Conservation (phyloP, 2,329 filamentous ascomycete genomes). For the Fusarium fujikuroi region DNA sequence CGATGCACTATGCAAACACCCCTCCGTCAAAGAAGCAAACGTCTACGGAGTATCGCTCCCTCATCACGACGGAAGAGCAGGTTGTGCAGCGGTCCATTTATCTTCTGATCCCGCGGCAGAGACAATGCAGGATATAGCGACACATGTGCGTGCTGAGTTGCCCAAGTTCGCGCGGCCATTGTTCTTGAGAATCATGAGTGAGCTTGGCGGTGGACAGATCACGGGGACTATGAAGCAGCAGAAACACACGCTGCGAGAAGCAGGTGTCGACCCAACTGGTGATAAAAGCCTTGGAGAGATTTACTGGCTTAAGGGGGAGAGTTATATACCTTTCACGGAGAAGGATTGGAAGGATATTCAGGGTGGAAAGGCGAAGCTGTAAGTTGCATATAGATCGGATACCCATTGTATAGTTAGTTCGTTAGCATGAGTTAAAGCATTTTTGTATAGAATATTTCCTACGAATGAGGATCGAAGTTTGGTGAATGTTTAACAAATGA, state of each 20-base stretch:
- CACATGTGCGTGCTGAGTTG: slow-evolving; percentile 66
- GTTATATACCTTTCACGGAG: slow-evolving; percentile 74
- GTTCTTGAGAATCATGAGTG: slow-evolving; percentile 75
- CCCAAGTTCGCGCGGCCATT: slow-evolving; percentile 81
- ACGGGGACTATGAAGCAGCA: slow-evolving; percentile 93
- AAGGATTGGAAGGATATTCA: slow-evolving; percentile 76
- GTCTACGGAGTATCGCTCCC: slow-evolving; percentile 86
- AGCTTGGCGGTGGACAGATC: slow-evolving; percentile 65
- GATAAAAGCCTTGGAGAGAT: slow-evolving; percentile 61
- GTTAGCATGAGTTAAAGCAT: background rate
- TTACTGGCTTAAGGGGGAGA: slow-evolving; percentile 73
- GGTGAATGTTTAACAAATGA: background rate
- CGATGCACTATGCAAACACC: slow-evolving; percentile 75
- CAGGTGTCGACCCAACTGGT: slow-evolving; percentile 74
- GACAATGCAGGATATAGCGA: slow-evolving; percentile 68
- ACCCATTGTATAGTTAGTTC: slow-evolving; percentile 8
- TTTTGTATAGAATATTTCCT: background rate
- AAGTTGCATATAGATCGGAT: slow-evolving; percentile 13
- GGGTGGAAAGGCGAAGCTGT: slow-evolving; percentile 77
- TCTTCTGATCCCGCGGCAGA: slow-evolving; percentile 56
- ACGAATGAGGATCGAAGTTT: too few relatives aligned
- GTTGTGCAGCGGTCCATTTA: slow-evolving; percentile 78
- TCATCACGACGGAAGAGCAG: slow-evolving; percentile 83
- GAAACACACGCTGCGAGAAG: slow-evolving; percentile 76
- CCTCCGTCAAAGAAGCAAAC: slow-evolving; percentile 78